phyloP scores from a whole-genome alignment of 1,284 basidiomycete genomes.

The Puccinia triticina region DNA sequence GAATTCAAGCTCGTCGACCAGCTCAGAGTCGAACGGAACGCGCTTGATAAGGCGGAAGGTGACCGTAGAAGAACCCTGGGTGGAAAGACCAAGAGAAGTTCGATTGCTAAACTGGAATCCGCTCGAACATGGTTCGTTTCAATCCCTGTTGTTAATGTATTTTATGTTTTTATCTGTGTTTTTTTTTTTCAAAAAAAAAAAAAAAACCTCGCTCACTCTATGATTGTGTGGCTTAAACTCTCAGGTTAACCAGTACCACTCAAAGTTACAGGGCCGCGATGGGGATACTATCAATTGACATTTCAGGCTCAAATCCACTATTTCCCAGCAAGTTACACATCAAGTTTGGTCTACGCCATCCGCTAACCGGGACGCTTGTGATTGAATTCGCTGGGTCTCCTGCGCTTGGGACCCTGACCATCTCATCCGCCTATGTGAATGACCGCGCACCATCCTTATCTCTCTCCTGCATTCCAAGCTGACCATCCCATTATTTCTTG shows the following conservation, averaged over 20 bases:
- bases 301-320: conserved; percentile 13
- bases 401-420: conserved; percentile 21
- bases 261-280: conserved; percentile 24
- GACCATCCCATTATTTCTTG: background rate
- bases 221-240: background rate
- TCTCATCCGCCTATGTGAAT: conserved; percentile 39
- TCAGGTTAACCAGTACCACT: conserved; percentile 34
- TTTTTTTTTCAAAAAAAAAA: conserved; percentile 11
- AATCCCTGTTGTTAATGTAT: background rate
- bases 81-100: conserved; percentile 32
- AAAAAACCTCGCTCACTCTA: background rate
- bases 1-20: conserved; percentile 45
- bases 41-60: conserved; percentile 47
- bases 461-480: background rate
- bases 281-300: conserved; percentile 39
- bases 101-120: conserved; percentile 37
- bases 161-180: too few species aligned
- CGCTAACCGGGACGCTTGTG: conserved; percentile 30
- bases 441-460: background rate
- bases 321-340: conserved; percentile 35
- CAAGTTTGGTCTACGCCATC: conserved; percentile 41
- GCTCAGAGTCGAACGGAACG: conserved; percentile 39
- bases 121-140: conserved; percentile 21
- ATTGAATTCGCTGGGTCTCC: conserved; percentile 29
- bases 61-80: conserved; percentile 36